These are phyloP conservation scores for Remersonia thermophila DNA, from an alignment of 2,329 filamentous ascomycete species.

Conservation along the genomic window DNA sequence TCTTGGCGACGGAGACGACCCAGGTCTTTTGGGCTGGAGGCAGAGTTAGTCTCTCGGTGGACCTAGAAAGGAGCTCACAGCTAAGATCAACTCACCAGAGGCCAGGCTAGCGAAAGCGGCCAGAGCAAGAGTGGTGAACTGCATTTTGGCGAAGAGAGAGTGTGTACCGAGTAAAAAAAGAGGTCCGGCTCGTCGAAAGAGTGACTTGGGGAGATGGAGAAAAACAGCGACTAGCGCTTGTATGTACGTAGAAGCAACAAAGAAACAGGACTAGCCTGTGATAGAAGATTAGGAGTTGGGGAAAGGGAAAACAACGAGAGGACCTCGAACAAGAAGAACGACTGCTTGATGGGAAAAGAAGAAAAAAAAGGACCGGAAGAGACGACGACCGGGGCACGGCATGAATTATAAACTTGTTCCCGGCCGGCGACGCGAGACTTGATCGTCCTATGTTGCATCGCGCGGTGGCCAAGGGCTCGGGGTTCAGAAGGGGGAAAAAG, in stretches of 20 bases:
- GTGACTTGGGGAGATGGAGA: conserved; percentile 6
- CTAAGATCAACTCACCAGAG: conserved; percentile 24
- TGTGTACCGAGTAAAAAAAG: conserved; percentile 18
- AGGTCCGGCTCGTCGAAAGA: conserved; percentile 19
- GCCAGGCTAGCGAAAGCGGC: conserved; percentile 36
- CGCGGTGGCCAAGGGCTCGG: conserved; percentile 17
- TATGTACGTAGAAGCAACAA: conserved; percentile 17
- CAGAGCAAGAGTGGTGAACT: conserved; percentile 35
- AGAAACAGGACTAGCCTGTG: conserved; percentile 37
- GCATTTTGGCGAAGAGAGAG: conserved; percentile 32
- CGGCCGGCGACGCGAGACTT: conserved; percentile 19
- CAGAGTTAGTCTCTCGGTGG: conserved; percentile 1
- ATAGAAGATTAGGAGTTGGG: conserved; percentile 17
- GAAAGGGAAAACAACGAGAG: conserved; percentile 9
- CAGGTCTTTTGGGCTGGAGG: conserved; percentile 24
- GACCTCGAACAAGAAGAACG: conserved; percentile 8
- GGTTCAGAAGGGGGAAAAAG: conserved; percentile 16
- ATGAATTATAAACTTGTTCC: conserved; percentile 29
- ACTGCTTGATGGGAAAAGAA: neutral
- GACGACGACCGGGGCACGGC: conserved; percentile 21
- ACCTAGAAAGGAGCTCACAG: neutral
- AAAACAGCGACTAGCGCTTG: conserved; percentile 33
- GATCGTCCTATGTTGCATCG: conserved; percentile 27
- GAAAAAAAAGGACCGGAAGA: conserved; percentile 22
- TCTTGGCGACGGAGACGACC: conserved; percentile 42